Base-by-base conservation (phyloP, 2,329 filamentous ascomycete species). In the Clarireedia hainanense region DNA sequence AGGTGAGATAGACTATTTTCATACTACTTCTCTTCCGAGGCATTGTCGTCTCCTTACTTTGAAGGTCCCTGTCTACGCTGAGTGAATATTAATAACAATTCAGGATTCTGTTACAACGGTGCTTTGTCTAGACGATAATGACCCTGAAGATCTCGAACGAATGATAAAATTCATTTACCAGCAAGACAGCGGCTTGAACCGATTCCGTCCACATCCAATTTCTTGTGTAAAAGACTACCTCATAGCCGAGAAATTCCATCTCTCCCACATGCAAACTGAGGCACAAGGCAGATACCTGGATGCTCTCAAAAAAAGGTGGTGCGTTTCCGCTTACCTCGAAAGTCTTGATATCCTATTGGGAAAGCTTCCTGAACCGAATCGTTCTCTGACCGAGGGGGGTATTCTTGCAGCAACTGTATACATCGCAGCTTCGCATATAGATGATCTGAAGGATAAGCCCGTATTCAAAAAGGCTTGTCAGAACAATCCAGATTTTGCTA, bases 131-230 rank as follows among this genome's bases (percentile, higher is more conserved):
- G 20, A 55, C 10, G 50, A 57, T 2, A 40, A 57, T 14, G 50
- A 57, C 5, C 57, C 42, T 3, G 27, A 47, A 7, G 47, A 56
- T 37, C 15, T 60, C 12, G 34, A 47, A n/a, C 23, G 34, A 7
- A 52, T 58, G 43, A 34, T 60, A 34, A 20, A 34, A 14, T 60
- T 47, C 70, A 80, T 91, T 53, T 94, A 94, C 46, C 15, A 34
- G 12, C 30, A 34, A 20, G 17, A 20, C 17, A 20, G 17, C 17
- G 17, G 17, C 17, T 20, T 1, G 1, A 20, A 20, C 17, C 17
- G 2, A 20, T 20, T 20, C 17, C 17, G 2, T 20, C 17, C 1
- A 20, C 17, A 2, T 20, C 17, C 17, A 2, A 20, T 20, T 20
- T 20, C 17, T 20, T 20, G 52, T 37, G 49, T 57, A 17, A 26